phyloP scores from a whole-genome alignment of 108 stramenopile species.

The Cyclotella cryptica region DNA sequence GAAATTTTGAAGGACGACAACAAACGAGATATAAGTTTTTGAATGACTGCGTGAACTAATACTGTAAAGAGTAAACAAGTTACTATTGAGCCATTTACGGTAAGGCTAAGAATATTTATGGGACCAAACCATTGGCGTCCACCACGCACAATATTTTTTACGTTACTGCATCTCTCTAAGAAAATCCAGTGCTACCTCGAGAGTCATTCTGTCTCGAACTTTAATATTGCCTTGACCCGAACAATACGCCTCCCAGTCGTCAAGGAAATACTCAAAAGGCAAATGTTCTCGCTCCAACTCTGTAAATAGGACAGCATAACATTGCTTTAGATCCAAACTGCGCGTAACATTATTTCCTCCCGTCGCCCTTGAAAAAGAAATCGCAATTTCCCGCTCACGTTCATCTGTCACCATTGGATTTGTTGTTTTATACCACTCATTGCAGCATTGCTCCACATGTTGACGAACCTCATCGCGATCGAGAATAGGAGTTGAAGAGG shows the following conservation, averaged over 20 bases:
- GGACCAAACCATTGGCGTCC: no score
- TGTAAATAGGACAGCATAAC: conserved; percentile 74
- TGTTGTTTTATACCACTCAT: conserved; percentile 70
- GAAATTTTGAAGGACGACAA: no score
- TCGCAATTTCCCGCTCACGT: conserved; percentile 53
- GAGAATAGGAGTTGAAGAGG: conserved; percentile 23
- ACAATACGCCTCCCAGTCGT: conserved; percentile 82
- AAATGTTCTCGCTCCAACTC: conserved; percentile 78
- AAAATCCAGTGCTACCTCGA: conserved; percentile 59
- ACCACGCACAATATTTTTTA: no score
- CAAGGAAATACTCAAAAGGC: conserved; percentile 76
- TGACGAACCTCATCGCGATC: conserved; percentile 51
- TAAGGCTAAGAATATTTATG: no score
- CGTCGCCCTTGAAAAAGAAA: conserved; percentile 37
- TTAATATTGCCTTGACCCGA: neutral
- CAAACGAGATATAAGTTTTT: no score
- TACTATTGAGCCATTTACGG: no score
- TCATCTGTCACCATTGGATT: conserved; percentile 75
- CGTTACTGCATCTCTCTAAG: conserved; percentile 69
- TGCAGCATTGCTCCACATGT: conserved; percentile 67
- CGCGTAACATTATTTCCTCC: neutral
- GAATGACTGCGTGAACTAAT: no score
- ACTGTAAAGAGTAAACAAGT: no score
- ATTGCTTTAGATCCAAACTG: conserved; percentile 44
- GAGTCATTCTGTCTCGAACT: conserved; percentile 42